Evolutionary conservation across 129 eudicot species (phyloP).

Genomic region (Pulicaria dysenterica): DNA sequence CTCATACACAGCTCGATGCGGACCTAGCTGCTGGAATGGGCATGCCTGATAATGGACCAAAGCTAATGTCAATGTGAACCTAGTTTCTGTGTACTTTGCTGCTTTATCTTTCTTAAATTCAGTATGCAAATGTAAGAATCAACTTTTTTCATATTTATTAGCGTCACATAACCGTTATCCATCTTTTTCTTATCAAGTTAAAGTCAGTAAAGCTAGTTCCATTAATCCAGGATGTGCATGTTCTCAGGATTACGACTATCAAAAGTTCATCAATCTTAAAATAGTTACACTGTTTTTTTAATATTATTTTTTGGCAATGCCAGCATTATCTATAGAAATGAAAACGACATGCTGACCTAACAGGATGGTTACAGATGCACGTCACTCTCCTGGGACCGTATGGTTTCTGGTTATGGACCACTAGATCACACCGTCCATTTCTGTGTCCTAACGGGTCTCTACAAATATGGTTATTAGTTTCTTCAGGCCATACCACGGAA

Average conservation of each 20-base stretch:
- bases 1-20: conserved; percentile 86
- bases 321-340: not conserved
- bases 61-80: conserved; percentile 69
- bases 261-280: not conserved
- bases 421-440: not conserved
- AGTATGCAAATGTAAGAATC: conserved; percentile 22
- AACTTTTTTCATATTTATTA: not conserved
- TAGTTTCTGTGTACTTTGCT: conserved; percentile 21
- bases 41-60: conserved; percentile 89
- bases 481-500: too few relatives aligned
- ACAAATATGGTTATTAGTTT: not conserved
- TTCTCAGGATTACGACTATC: not conserved
- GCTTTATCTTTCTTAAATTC: conserved; percentile 13
- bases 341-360: conserved; percentile 11
- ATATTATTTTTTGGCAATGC: not conserved
- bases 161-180: not conserved
- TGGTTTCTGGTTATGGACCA: conserved; percentile 13
- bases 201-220: conserved; percentile 4
- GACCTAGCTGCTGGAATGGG: conserved; percentile 93
- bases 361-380: not conserved
- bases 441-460: not conserved
- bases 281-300: too few relatives aligned
- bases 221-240: not conserved
- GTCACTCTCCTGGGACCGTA: conserved; percentile 5
- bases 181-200: not conserved